phyloP scores from a whole-genome alignment of 1,284 basidiomycete species.

The Irpex sp. region DNA sequence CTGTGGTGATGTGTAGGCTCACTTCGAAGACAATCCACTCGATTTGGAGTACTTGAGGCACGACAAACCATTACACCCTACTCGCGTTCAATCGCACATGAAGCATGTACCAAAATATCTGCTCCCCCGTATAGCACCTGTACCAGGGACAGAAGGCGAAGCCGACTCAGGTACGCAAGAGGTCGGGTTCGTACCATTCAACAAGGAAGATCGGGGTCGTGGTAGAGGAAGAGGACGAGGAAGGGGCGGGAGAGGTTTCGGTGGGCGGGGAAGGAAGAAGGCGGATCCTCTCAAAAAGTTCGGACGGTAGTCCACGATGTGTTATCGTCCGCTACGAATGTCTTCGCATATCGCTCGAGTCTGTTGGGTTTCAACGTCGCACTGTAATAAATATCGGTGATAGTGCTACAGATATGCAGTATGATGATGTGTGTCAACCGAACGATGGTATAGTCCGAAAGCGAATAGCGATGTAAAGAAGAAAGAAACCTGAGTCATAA shows the following conservation, averaged over 20 bases:
- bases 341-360: not conserved
- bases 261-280: slow-evolving; percentile 56
- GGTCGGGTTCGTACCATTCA: slow-evolving; percentile 69
- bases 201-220: slow-evolving; percentile 46
- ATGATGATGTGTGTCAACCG: no score
- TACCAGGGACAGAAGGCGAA: slow-evolving; percentile 33
- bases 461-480: no score
- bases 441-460: no score
- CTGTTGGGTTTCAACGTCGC: no score
- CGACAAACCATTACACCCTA: slow-evolving; percentile 90
- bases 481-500: not conserved
- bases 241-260: slow-evolving; percentile 29
- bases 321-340: not conserved
- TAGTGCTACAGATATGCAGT: no score
- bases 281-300: slow-evolving; percentile 79
- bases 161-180: slow-evolving; percentile 28
- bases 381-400: no score
- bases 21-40: slow-evolving; percentile 96
- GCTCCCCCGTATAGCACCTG: slow-evolving; percentile 76
- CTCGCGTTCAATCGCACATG: slow-evolving; percentile 87
- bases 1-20: slow-evolving; percentile 55
- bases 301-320: slow-evolving; percentile 25
- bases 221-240: slow-evolving; percentile 48
- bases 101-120: slow-evolving; percentile 96
- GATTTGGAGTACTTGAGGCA: slow-evolving; percentile 93